Base-by-base conservation (phyloP, 345 rosid genomes). In the Tarenaya hassleriana region DNA sequence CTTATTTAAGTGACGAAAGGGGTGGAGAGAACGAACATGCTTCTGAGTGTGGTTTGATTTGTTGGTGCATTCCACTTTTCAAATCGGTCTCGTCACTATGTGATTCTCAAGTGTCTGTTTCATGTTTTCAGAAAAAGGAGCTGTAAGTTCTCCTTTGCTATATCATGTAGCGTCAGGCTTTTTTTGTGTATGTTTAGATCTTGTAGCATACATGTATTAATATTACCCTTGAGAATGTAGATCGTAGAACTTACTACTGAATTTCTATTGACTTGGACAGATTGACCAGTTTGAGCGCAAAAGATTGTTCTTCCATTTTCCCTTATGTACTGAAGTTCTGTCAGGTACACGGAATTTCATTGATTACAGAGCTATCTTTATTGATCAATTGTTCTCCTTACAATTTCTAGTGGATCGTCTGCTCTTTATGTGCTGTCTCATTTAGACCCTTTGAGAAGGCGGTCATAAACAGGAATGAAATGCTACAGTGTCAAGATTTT, bases 1-100 rank as follows among this genome's bases (percentile, higher is more conserved):
- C 69, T 61, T 73, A 75, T 69, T 70, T 74, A 51, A 85, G 77
- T 63, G 84, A 55, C 41, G 66, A 44, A 34, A 81, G 63, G 66
- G 60, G 62, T 42, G 38, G 55, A 34, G 96, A 79, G 35, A 47
- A 54, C 72, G 70, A 63, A 52, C 58, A 43, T 80, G 67, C 62
- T 62, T 61, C 73, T 16, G 88, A 73, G 47, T 65, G 70, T 45
- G 55, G 71, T 48, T 53, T 58, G 63, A 63, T 52, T 63, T 69
- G 71, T 69, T 92, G 96, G 94, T 85, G 80, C 65, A 56, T 75
- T 44, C 94, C 97, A 20, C 88, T 75, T 39, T 85, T 92, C 68
- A 72, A 68, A 73, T 79, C 86, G 19, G 55, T 88, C 58, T 69
- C 85, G 44, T 77, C 83, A 41, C 78, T 88, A 34, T 76, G 81